Evolutionary conservation across 1,284 basidiomycete species (phyloP).

Genomic region (Cryptococcus sp.): DNA sequence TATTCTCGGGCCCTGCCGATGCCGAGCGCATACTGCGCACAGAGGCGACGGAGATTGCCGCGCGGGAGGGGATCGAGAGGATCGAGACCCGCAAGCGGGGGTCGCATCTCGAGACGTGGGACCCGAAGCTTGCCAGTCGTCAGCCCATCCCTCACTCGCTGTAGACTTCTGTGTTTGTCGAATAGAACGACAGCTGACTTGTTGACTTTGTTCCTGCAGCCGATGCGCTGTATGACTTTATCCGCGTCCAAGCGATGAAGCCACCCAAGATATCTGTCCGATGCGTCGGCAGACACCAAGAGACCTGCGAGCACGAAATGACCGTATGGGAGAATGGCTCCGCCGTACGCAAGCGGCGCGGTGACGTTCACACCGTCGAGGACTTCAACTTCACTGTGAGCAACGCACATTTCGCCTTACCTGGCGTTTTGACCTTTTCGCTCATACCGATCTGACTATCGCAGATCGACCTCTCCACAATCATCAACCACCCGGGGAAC

Average conservation of each 20-base stretch:
- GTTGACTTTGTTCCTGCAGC: too few relatives aligned
- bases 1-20: slow-evolving; percentile 33
- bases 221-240: slow-evolving; percentile 36
- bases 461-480: slow-evolving; percentile 36
- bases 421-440: not conserved
- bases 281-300: slow-evolving; percentile 25
- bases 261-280: slow-evolving; percentile 27
- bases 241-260: slow-evolving; percentile 26
- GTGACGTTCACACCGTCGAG: slow-evolving; percentile 25
- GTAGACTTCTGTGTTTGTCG: not conserved
- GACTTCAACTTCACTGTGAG: slow-evolving; percentile 44
- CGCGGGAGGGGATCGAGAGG: slow-evolving; percentile 7
- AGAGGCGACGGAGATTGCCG: not conserved
- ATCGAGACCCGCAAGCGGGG: slow-evolving; percentile 16
- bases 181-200: not conserved
- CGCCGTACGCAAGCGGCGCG: slow-evolving; percentile 15
- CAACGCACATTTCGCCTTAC: not conserved
- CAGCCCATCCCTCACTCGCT: slow-evolving; percentile 10
- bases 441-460: not conserved
- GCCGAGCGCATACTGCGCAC: slow-evolving; percentile 29
- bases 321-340: slow-evolving; percentile 24
- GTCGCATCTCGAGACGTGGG: slow-evolving; percentile 15
- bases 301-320: slow-evolving; percentile 21
- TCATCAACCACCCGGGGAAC: slow-evolving; percentile 31
- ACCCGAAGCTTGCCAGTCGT: slow-evolving; percentile 30